A percentile compares a stretch with the other conserved stretches of the same genome.
Evolutionary conservation across 208 protist species (phyloP).

Genomic region (Acanthamoeba sp.): DNA sequence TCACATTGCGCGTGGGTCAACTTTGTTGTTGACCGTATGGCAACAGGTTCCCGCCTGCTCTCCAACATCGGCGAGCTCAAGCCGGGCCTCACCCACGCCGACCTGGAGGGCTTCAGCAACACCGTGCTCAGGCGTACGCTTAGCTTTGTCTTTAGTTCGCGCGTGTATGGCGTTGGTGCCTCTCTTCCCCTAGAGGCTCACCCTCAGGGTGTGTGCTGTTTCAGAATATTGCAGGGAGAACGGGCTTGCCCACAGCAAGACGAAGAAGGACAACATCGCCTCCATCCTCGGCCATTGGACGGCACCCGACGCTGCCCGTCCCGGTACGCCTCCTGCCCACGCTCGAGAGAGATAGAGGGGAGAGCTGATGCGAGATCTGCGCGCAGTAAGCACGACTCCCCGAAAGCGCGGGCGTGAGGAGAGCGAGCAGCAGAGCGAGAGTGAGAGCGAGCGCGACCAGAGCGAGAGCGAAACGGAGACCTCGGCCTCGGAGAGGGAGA

Average conservation of each 20-base stretch:
- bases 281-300: conserved; percentile 12
- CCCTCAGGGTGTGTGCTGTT: not conserved
- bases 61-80: conserved; percentile 3
- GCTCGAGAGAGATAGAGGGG: too few species aligned
- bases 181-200: not conserved
- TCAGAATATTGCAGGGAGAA: not conserved
- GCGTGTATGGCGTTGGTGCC: too few species aligned
- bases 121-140: conserved; percentile 22
- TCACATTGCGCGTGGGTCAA: not conserved
- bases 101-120: conserved; percentile 36
- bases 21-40: not conserved
- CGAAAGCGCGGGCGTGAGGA: not conserved
- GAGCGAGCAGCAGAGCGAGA: not conserved
- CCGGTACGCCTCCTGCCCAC: not conserved
- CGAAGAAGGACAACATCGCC: conserved; percentile 6
- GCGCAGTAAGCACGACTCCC: not conserved
- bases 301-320: not conserved
- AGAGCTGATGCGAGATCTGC: too few species aligned
- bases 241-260: not conserved
- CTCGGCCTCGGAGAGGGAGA: conserved; percentile 6
- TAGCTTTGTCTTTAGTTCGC: not conserved
- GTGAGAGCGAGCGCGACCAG: not conserved
- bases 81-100: not conserved
- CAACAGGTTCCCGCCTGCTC: not conserved
- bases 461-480: conserved; percentile 27